Evolutionary conservation across 768 basidiomycete species (phyloP).

Genomic region (Dioszegia hungarica): DNA sequence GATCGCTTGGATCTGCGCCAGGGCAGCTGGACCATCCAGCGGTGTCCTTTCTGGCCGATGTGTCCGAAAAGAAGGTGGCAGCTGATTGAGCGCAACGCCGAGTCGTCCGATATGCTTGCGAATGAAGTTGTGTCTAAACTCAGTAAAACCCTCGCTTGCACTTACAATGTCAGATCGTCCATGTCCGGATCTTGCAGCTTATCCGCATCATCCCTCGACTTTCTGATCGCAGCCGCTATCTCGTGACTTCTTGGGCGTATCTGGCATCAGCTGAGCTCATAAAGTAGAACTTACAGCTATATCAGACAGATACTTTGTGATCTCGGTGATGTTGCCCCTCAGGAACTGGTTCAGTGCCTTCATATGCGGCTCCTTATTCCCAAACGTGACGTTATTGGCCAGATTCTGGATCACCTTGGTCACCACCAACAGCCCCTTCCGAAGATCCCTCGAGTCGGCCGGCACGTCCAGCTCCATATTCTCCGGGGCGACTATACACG

Average conservation of each 20-base stretch:
- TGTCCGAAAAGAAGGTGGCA: constrained; percentile 16
- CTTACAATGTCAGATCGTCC: constrained; percentile 35
- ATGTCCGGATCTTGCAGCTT: constrained; percentile 26
- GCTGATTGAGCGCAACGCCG: constrained; percentile 8
- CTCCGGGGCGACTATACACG: constrained; percentile 81
- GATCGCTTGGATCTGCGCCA: constrained; percentile 15
- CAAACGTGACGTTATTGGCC: constrained; percentile 90
- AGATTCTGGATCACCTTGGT: constrained; percentile 90
- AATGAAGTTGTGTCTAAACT: constrained; percentile 27
- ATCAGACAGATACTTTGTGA: constrained; percentile 42
- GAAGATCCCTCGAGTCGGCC: constrained; percentile 62
- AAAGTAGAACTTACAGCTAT: constrained; percentile 30
- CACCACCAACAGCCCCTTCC: constrained; percentile 76
- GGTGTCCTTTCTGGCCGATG: constrained; percentile 12
- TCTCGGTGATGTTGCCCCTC: constrained; percentile 37
- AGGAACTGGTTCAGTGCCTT: constrained; percentile 68
- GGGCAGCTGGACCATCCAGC: constrained; percentile 21
- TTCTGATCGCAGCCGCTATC: constrained; percentile 18
- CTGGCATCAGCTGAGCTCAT: constrained; percentile 16
- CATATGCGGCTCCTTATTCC: constrained; percentile 78
- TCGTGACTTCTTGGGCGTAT: constrained; percentile 30
- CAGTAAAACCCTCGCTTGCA: background rate
- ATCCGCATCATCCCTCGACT: constrained; percentile 24
- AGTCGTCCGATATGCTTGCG: constrained; percentile 27
- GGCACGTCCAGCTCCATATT: constrained; percentile 70